Conservation (phyloP, 2,329 filamentous ascomycete genomes). For the Metarhizium album region DNA sequence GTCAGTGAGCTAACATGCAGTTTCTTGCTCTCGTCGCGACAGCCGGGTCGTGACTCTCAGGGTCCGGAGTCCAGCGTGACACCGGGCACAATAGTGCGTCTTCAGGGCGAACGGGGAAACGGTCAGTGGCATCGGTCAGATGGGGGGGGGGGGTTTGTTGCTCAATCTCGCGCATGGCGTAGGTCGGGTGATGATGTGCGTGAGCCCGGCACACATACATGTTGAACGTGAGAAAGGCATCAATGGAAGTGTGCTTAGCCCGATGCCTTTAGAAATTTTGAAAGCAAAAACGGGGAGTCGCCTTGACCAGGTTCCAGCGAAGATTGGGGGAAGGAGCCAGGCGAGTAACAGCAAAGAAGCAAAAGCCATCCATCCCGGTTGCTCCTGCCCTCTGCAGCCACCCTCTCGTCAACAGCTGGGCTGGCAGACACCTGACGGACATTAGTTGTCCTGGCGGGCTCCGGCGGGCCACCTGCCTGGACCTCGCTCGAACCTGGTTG, state of each 20-base stretch:
- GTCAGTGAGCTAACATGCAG: background rate
- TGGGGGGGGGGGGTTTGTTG: background rate
- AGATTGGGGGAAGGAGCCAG: background rate
- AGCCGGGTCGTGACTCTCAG: background rate
- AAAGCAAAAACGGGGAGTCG: too few species aligned
- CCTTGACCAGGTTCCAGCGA: too few species aligned
- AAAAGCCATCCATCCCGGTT: too few species aligned
- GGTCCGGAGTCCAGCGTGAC: background rate
- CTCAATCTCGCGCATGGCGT: background rate
- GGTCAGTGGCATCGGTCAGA: background rate
- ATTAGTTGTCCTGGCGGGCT: background rate
- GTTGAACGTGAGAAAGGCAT: background rate
- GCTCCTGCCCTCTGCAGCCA: background rate
- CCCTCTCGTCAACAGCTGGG: background rate
- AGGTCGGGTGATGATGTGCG: background rate
- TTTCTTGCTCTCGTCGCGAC: background rate
- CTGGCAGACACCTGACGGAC: constrained; percentile 4
- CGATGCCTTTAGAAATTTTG: too few species aligned
- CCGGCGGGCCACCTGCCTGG: background rate
- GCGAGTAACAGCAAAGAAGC: background rate
- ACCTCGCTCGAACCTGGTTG: background rate
- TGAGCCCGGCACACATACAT: too few species aligned
- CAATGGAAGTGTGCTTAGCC: background rate
- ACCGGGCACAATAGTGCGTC: background rate
- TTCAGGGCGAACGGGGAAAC: background rate